Percentiles rank a stretch among this genome's conserved stretches.
These are phyloP conservation scores for Lactifluus rugatus DNA, from an alignment of 768 basidiomycete species.

Conservation along the genomic window DNA sequence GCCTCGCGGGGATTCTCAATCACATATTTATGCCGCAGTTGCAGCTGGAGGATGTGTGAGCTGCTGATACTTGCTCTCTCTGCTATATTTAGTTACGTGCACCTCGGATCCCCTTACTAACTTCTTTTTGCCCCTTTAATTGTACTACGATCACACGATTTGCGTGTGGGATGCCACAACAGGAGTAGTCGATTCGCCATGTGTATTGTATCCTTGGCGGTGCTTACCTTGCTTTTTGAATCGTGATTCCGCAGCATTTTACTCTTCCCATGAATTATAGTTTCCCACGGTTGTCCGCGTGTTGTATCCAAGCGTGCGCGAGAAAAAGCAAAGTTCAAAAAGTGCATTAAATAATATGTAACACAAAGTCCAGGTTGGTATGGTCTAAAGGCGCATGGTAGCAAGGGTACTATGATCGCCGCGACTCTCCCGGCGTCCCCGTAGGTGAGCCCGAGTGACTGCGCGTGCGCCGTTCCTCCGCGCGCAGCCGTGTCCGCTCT, in stretches of 20 bases:
- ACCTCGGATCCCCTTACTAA: neutral
- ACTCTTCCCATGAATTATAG: too few species aligned
- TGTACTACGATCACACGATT: neutral
- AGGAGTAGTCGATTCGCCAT: neutral
- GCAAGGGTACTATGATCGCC: slow-evolving; percentile 4
- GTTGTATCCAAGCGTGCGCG: neutral
- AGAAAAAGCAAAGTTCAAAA: neutral
- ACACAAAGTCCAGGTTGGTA: neutral
- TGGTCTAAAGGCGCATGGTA: neutral
- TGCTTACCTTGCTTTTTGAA: neutral
- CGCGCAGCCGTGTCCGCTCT: slow-evolving; percentile 38
- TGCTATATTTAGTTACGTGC: neutral
- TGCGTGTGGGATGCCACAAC: neutral
- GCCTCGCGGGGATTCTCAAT: slow-evolving; percentile 79
- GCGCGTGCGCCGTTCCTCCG: slow-evolving; percentile 16
- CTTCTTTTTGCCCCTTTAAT: too few species aligned
- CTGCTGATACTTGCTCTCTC: too few species aligned
- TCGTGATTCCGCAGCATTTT: neutral
- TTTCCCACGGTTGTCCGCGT: too few species aligned
- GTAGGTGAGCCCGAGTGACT: slow-evolving; percentile 9
- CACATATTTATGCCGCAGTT: slow-evolving; percentile 41
- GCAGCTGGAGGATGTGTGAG: neutral
- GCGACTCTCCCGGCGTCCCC: neutral
- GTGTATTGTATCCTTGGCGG: neutral
- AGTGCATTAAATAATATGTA: slow-evolving; percentile 9